Conservation (phyloP, 2,329 filamentous ascomycete genomes). For the Paraconiothyrium sp. region DNA sequence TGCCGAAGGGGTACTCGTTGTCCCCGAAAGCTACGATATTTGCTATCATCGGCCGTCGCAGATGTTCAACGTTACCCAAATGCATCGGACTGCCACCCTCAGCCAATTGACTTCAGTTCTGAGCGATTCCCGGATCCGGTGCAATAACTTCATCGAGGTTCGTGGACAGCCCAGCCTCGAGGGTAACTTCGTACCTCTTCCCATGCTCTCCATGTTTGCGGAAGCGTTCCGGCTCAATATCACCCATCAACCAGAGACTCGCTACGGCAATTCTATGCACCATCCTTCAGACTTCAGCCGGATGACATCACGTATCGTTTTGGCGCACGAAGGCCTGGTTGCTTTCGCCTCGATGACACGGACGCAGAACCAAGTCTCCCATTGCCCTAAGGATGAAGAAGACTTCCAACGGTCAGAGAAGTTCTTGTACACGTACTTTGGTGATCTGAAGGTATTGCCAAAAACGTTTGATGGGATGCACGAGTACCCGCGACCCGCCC, state of each 20-base stretch:
- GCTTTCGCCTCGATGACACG: slow-evolving; percentile 27
- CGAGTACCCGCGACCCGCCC: slow-evolving; percentile 18
- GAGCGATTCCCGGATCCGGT: slow-evolving; percentile 14
- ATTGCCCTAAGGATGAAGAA: slow-evolving; percentile 10
- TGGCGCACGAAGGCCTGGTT: slow-evolving; percentile 24
- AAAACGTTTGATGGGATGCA: slow-evolving; percentile 3
- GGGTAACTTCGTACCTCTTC: slow-evolving; percentile 25
- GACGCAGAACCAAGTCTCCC: slow-evolving; percentile 21
- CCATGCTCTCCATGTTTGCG: slow-evolving; percentile 20
- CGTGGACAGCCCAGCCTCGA: slow-evolving; percentile 29
- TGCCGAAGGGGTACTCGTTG: not conserved
- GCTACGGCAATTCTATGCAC: slow-evolving; percentile 2
- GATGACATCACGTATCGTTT: slow-evolving; percentile 19
- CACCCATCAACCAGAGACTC: not conserved
- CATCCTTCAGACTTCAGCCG: slow-evolving; percentile 33
- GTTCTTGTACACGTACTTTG: slow-evolving; percentile 29
- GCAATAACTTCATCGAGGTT: slow-evolving; percentile 30
- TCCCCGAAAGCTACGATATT: slow-evolving; percentile 16
- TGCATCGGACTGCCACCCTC: slow-evolving; percentile 23
- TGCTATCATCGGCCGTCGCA: slow-evolving; percentile 28
- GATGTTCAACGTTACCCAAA: slow-evolving; percentile 32
- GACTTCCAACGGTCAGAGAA: not conserved
- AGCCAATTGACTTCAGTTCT: slow-evolving; percentile 13
- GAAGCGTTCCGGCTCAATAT: slow-evolving; percentile 17
- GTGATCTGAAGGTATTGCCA: slow-evolving; percentile 27